Evolutionary conservation across 495 filamentous ascomycete genomes (phyloP), one percentile per base, ranked within the genome.

Genomic region (Terfezia claveryi): DNA sequence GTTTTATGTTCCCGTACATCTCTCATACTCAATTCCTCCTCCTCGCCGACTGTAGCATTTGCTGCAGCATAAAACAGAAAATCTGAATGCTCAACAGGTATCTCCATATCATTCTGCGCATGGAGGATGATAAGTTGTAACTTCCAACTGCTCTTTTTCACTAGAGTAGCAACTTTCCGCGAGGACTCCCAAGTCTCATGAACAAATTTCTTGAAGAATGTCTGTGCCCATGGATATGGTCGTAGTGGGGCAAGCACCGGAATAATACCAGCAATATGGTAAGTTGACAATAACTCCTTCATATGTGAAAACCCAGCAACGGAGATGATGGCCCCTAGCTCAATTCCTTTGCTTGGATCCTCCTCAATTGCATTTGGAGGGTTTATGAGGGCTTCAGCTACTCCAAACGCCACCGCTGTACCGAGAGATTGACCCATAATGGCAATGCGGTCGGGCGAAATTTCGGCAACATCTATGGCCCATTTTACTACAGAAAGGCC

Each of bases 361-460:
- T 51, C 5, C n/a, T 32, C 50, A 32, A 51, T 20, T 51, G 16
- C 50, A 20, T 54, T 54, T 37, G 63, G 58, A 20, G 52, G n/a
- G 23, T 55, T 37, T 56, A 62, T 70, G 58, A 83, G 88, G 38
- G 76, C 73, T 59, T 91, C 81, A 0, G 77, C 78, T 1, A 83
- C 77, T 17, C 74, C 88, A 20, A 78, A 68, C 12, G 79, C 77
- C 2, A 95, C 83, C 1, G 84, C 89, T 9, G 91, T 93, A 32
- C 91, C 91, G 2, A 98, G 78, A 57, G 80, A 86, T 55, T 94
- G 88, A 49, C 88, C 89, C n/a, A 88, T 66, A 46, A 95, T 71
- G 10, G 85, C 76, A 50, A 95, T 93, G 11, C 77, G 75, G 14
- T 75, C 71, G 0, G 88, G 68, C 0, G 83, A 73, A 23, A 95